Evolutionary conservation across 1,284 basidiomycete genomes (phyloP).

Genomic region (Microbotryum lychnidis-dioicae): DNA sequence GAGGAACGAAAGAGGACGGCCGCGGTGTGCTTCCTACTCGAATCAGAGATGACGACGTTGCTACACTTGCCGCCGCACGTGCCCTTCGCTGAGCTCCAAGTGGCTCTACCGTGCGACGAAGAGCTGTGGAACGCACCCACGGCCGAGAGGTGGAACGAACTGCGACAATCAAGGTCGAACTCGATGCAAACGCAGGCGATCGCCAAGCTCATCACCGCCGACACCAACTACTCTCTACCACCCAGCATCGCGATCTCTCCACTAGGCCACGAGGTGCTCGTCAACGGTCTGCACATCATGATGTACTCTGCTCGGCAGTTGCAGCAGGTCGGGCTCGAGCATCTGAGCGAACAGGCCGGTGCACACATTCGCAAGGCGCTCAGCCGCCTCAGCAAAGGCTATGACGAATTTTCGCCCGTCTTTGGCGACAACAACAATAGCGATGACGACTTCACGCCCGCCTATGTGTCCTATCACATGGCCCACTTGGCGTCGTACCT

Average conservation of each 20-base stretch:
- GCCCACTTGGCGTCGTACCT: slow-evolving; percentile 10
- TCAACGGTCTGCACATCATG: slow-evolving; percentile 1
- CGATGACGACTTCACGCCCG: slow-evolving; percentile 5
- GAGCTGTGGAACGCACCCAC: slow-evolving; percentile 5
- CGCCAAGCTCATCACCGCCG: slow-evolving; percentile 4
- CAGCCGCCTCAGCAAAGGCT: slow-evolving; percentile 4
- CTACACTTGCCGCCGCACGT: slow-evolving; percentile 4
- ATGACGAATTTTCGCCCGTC: slow-evolving; percentile 5
- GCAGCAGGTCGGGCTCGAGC: background rate
- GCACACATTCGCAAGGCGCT: slow-evolving; percentile 9
- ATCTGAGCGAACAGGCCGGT: slow-evolving; percentile 1
- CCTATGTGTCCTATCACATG: slow-evolving; percentile 7
- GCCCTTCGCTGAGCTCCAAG: background rate
- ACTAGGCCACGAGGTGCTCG: slow-evolving; percentile 5
- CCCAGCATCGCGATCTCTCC: background rate
- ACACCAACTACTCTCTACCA: slow-evolving; percentile 3
- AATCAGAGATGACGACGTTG: slow-evolving; percentile 5
- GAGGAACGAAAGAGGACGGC: slow-evolving; percentile 11
- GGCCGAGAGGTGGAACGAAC: slow-evolving; percentile 2
- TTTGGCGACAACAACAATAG: background rate
- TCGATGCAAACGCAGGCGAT: background rate
- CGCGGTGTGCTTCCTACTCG: slow-evolving; percentile 10
- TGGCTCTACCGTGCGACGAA: slow-evolving; percentile 3
- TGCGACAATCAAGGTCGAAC: background rate
- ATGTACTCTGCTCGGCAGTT: background rate